These are phyloP conservation scores for Spiraea crenata DNA, from an alignment of 331 rosid genomes.

Conservation along the genomic window DNA sequence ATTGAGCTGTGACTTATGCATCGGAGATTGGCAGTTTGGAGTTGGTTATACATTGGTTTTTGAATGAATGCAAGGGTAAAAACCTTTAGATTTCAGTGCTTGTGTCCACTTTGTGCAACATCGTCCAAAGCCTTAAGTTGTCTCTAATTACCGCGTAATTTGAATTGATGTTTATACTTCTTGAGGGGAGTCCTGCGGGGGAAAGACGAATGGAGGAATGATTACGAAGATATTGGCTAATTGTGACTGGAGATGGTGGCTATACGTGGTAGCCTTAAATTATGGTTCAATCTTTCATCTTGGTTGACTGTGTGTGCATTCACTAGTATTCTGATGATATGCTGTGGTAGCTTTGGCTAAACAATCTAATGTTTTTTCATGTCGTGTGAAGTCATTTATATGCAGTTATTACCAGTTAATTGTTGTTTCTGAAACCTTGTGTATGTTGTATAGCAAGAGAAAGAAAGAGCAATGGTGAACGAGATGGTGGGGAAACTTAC, in stretches of 20 bases:
- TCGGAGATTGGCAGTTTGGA: not conserved
- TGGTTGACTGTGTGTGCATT: not conserved
- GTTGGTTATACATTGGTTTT: not conserved
- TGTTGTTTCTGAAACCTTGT: not conserved
- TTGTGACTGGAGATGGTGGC: not conserved
- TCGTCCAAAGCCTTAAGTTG: not conserved
- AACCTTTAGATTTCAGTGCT: not conserved
- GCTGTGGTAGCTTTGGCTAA: not conserved
- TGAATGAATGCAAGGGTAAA: not conserved
- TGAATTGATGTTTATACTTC: not conserved
- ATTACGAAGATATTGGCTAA: not conserved
- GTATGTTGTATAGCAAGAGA: conserved; percentile 66
- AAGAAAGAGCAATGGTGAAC: conserved; percentile 69
- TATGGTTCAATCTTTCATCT: not conserved
- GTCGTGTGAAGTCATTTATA: not conserved
- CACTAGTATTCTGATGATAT: not conserved
- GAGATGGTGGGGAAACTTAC: conserved; percentile 96
- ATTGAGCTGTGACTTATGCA: not conserved
- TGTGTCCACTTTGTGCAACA: not conserved
- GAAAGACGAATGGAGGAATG: not conserved
- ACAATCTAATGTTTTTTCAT: not conserved
- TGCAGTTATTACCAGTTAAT: not conserved
- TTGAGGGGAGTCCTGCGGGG: not conserved
- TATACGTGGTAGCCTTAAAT: not conserved
- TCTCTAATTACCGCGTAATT: not conserved